phyloP scores from a whole-genome alignment of 2,329 filamentous ascomycete species.

The Fusarium bulbicola region DNA sequence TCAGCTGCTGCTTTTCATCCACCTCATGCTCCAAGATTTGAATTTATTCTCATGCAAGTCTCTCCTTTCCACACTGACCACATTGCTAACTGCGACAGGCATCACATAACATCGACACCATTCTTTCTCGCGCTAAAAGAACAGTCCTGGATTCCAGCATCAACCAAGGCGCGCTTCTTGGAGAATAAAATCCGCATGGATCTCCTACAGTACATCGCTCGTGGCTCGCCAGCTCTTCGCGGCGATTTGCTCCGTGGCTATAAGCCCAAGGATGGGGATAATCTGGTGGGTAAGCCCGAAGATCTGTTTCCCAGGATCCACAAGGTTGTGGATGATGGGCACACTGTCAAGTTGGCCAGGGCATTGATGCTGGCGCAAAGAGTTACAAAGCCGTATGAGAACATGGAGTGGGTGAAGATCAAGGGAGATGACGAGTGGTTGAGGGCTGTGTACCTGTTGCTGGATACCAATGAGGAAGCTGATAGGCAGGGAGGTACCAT shows the following conservation, averaged over 20 bases:
- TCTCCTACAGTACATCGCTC: constrained; percentile 76
- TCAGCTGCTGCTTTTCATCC: constrained; percentile 68
- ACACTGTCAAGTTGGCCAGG: constrained; percentile 78
- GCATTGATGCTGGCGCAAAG: constrained; percentile 72
- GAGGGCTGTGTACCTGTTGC: constrained; percentile 66
- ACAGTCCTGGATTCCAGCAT: constrained; percentile 66
- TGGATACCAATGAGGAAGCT: constrained; percentile 67
- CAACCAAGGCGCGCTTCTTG: constrained; percentile 73
- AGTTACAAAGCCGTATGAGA: constrained; percentile 55
- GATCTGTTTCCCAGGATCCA: constrained; percentile 60
- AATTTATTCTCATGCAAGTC: constrained; percentile 76
- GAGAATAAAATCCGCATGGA: constrained; percentile 85
- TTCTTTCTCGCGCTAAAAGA: constrained; percentile 77
- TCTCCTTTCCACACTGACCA: no score
- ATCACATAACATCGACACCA: constrained; percentile 76
- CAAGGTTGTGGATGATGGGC: constrained; percentile 76
- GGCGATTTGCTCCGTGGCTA: constrained; percentile 70
- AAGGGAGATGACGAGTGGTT: constrained; percentile 67
- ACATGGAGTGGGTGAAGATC: constrained; percentile 61
- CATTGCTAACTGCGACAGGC: constrained; percentile 58
- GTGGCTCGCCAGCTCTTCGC: constrained; percentile 68
- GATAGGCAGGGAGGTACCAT: constrained; percentile 45
- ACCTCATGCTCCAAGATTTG: constrained; percentile 74
- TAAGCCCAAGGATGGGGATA: constrained; percentile 57
- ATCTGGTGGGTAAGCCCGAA: constrained; percentile 57